These are phyloP conservation scores for Claviceps pusilla DNA, from an alignment of 2,329 filamentous ascomycete genomes.

Conservation along the genomic window DNA sequence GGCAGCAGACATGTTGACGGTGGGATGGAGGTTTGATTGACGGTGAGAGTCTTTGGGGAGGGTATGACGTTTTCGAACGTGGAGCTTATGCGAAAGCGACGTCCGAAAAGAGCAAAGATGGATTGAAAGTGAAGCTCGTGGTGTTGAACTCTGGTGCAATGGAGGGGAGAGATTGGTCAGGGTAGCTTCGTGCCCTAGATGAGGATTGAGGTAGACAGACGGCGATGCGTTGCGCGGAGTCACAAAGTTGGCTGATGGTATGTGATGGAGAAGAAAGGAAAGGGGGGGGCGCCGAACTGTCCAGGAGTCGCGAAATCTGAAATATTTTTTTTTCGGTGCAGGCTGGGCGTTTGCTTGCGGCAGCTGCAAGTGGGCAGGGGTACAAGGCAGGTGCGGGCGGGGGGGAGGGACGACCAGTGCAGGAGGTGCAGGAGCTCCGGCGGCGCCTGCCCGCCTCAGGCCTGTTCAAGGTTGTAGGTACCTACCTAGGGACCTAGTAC, in stretches of 20 bases:
- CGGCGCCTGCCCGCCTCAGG: not conserved
- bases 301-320: slow-evolving; percentile 21
- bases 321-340: slow-evolving; percentile 24
- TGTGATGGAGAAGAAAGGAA: slow-evolving; percentile 26
- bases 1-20: slow-evolving; percentile 66
- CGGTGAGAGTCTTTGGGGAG: slow-evolving; percentile 25
- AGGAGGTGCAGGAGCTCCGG: slow-evolving; percentile 1
- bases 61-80: slow-evolving; percentile 26
- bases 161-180: slow-evolving; percentile 41
- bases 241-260: slow-evolving; percentile 28
- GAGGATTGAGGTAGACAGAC: slow-evolving; percentile 28
- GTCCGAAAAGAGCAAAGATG: slow-evolving; percentile 26
- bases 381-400: slow-evolving; percentile 2
- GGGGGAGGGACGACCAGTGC: not conserved
- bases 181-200: slow-evolving; percentile 87
- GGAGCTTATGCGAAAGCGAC: slow-evolving; percentile 21
- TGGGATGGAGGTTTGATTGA: slow-evolving; percentile 28
- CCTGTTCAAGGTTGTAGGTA: no score
- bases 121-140: slow-evolving; percentile 19
- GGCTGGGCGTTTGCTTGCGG: slow-evolving; percentile 3
- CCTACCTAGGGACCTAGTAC: no score
- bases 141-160: slow-evolving; percentile 58
- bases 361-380: slow-evolving; percentile 3
- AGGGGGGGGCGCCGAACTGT: slow-evolving; percentile 11
- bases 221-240: slow-evolving; percentile 33